phyloP scores from a whole-genome alignment of 1,284 basidiomycete genomes.

The Neotropicomus parvogracilis region DNA sequence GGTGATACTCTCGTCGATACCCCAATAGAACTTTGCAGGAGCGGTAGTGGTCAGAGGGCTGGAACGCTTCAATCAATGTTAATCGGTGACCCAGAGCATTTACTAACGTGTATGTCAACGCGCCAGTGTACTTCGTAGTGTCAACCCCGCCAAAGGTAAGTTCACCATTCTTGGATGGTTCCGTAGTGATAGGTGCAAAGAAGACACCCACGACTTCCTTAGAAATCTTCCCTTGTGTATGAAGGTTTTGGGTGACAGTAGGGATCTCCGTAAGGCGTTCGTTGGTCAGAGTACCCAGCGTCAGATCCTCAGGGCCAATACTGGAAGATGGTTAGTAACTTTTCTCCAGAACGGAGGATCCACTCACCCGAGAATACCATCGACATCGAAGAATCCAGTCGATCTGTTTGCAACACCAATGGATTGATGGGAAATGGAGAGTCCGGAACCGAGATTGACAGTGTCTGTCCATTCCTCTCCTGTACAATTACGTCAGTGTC shows the following conservation, averaged over 20 bases:
- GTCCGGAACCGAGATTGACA: slow-evolving; percentile 27
- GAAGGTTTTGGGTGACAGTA: slow-evolving; percentile 40
- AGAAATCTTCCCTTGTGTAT: slow-evolving; percentile 29
- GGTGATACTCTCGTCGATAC: slow-evolving; percentile 55
- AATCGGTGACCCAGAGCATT: background rate
- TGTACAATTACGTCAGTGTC: slow-evolving; percentile 10
- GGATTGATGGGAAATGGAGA: slow-evolving; percentile 25
- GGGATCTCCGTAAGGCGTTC: slow-evolving; percentile 16
- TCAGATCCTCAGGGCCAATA: slow-evolving; percentile 34
- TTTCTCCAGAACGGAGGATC: slow-evolving; percentile 4
- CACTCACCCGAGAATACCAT: slow-evolving; percentile 31
- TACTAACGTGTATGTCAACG: too few relatives aligned
- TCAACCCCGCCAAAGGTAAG: too few relatives aligned
- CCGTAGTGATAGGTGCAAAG: too few relatives aligned
- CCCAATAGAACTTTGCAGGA: slow-evolving; percentile 56
- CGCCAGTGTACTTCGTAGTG: too few relatives aligned
- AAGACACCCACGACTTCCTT: too few relatives aligned
- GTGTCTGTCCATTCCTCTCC: slow-evolving; percentile 28
- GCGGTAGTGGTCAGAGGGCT: slow-evolving; percentile 46
- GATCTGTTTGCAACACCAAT: too few relatives aligned
- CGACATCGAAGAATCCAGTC: slow-evolving; percentile 32
- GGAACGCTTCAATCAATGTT: slow-evolving; percentile 1
- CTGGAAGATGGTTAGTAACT: slow-evolving; percentile 37
- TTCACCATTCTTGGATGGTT: too few relatives aligned
- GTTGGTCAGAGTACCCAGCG: too few relatives aligned